Evolutionary conservation across 2,329 filamentous ascomycete species (phyloP).

Genomic region (Plectosphaerella plurivora): DNA sequence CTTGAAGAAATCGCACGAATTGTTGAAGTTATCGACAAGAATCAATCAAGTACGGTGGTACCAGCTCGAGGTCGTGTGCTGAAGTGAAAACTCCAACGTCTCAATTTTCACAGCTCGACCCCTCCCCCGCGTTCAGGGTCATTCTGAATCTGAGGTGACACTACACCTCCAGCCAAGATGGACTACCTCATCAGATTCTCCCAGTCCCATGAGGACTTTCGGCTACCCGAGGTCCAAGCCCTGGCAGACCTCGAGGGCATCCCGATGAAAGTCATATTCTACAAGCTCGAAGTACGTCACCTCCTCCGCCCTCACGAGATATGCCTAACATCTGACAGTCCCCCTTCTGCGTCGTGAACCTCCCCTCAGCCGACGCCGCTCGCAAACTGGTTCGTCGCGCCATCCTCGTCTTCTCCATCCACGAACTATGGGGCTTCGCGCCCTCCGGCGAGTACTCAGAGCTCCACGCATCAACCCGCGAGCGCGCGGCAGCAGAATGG

Average conservation of each 20-base stretch:
- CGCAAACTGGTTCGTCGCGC: constrained; percentile 66
- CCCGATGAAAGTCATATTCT: constrained; percentile 68
- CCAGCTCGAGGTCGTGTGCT: too few relatives aligned
- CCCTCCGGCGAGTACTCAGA: constrained; percentile 49
- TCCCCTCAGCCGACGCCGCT: constrained; percentile 63
- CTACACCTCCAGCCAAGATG: constrained; percentile 31
- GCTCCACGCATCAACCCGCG: constrained; percentile 63
- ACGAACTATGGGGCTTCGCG: constrained; percentile 83
- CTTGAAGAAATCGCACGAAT: too few relatives aligned
- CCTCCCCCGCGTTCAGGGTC: not conserved
- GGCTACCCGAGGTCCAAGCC: constrained; percentile 76
- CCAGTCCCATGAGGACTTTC: constrained; percentile 88
- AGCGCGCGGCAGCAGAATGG: constrained; percentile 62
- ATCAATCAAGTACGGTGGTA: too few relatives aligned
- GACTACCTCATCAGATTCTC: constrained; percentile 87
- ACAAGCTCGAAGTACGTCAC: constrained; percentile 64
- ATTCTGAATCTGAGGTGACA: not conserved
- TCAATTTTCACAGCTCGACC: not conserved
- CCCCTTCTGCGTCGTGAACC: constrained; percentile 75
- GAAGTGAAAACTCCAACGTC: too few relatives aligned
- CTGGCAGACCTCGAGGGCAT: constrained; percentile 67
- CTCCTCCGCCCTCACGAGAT: not conserved
- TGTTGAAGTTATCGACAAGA: too few relatives aligned
- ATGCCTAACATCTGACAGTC: constrained; percentile 47
- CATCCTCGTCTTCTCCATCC: constrained; percentile 76